A percentile compares a stretch with the other conserved stretches of the same genome.
These are phyloP conservation scores for Violaceomyces palustris DNA, from an alignment of 1,284 basidiomycete genomes.

Conservation along the genomic window DNA sequence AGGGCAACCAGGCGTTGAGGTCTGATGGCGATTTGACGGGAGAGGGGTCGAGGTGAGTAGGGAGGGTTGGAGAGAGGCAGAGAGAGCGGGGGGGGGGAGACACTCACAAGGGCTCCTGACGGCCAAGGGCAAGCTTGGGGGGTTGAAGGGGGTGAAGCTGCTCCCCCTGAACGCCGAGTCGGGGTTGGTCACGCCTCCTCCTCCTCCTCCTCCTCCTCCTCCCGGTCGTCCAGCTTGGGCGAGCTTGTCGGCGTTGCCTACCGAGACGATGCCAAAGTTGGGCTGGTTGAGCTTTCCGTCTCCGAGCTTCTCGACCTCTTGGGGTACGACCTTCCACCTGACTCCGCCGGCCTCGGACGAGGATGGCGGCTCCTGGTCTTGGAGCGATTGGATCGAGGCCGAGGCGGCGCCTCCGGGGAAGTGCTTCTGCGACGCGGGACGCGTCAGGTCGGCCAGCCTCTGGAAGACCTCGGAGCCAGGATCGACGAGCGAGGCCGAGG, in stretches of 20 bases:
- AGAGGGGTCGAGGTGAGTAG: background rate
- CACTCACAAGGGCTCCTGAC: conserved; percentile 37
- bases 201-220: too few relatives aligned
- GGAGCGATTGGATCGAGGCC: background rate
- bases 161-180: conserved; percentile 17
- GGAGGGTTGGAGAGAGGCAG: background rate
- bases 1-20: conserved; percentile 42
- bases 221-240: conserved; percentile 1
- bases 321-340: conserved; percentile 16
- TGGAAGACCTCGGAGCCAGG: conserved; percentile 15
- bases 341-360: conserved; percentile 16
- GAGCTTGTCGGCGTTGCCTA: conserved; percentile 2
- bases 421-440: conserved; percentile 12
- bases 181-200: conserved; percentile 21
- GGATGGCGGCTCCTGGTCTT: too few relatives aligned
- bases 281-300: conserved; percentile 18
- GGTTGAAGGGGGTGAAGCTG: conserved; percentile 42
- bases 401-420: conserved; percentile 5
- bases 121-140: conserved; percentile 43
- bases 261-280: conserved; percentile 14
- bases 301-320: conserved; percentile 6
- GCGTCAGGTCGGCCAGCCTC: conserved; percentile 24
- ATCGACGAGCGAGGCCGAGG: conserved; percentile 15
- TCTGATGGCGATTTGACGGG: conserved; percentile 6
- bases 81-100: background rate